Conservation (phyloP, 1,284 basidiomycete species). For the Boletus chippewaensis region DNA sequence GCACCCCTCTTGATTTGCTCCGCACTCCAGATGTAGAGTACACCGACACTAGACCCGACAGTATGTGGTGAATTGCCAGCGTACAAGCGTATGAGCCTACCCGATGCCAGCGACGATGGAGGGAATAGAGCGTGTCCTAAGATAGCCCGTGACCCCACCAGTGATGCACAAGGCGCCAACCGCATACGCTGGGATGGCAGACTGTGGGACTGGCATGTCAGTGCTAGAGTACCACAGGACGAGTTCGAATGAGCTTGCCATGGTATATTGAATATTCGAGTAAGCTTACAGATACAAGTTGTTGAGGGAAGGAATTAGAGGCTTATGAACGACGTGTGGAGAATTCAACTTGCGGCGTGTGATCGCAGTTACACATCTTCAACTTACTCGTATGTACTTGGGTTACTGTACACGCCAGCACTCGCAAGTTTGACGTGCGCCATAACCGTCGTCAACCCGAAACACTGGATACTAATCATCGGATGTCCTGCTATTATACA, state of each 20-base stretch:
- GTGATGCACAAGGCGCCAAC: conserved; percentile 75
- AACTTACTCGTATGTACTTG: not conserved
- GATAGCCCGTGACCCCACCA: conserved; percentile 70
- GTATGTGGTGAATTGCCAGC: not conserved
- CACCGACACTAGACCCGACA: conserved; percentile 52
- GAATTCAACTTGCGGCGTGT: conserved; percentile 14
- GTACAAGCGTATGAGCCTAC: conserved; percentile 34
- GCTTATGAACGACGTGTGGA: conserved; percentile 2
- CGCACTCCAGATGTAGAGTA: conserved; percentile 70
- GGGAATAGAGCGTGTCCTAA: conserved; percentile 64
- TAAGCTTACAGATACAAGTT: conserved; percentile 21
- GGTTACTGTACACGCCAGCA: not conserved
- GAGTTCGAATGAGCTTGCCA: conserved; percentile 26
- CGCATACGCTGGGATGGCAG: conserved; percentile 73
- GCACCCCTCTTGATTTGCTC: conserved; percentile 67
- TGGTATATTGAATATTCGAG: conserved; percentile 16
- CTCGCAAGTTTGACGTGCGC: not conserved
- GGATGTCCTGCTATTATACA: no score
- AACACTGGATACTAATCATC: not conserved
- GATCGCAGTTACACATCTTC: conserved; percentile 1
- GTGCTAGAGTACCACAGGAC: conserved; percentile 7
- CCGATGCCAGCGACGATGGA: conserved; percentile 76
- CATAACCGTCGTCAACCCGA: not conserved
- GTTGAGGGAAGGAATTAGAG: not conserved
- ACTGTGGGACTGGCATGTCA: conserved; percentile 42